A percentile compares a stretch with the other conserved stretches of the same genome.
Conservation (phyloP, 805 yeast species). For the Starmera quercuum region DNA sequence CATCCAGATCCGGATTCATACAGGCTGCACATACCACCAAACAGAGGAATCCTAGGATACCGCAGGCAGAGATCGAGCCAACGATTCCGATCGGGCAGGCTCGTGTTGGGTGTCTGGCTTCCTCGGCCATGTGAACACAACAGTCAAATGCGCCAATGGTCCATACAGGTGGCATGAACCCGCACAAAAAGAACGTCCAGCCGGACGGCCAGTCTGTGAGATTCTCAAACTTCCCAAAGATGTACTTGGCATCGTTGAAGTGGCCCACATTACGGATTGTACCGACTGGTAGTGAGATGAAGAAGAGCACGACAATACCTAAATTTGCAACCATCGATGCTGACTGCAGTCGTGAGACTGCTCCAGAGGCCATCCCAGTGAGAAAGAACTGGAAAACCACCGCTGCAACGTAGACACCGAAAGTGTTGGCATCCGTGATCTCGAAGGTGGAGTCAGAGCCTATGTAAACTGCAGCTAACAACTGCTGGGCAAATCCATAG, state of each 20-base stretch:
- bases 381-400: constrained; percentile 38
- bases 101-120: constrained; percentile 52
- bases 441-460: constrained; percentile 36
- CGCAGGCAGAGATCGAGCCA: constrained; percentile 49
- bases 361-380: constrained; percentile 45
- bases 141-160: constrained; percentile 71
- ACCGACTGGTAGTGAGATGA: constrained; percentile 57
- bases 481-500: constrained; percentile 53
- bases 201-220: constrained; percentile 49
- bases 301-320: constrained; percentile 38
- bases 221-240: constrained; percentile 46
- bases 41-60: constrained; percentile 50
- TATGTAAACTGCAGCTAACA: constrained; percentile 42
- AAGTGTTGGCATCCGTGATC: constrained; percentile 42
- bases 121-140: constrained; percentile 69
- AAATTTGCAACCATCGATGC: constrained; percentile 45
- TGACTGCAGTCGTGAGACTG: constrained; percentile 48
- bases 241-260: constrained; percentile 43
- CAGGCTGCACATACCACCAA: constrained; percentile 48
- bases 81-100: constrained; percentile 63
- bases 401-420: constrained; percentile 57
- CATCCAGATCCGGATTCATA: constrained; percentile 35
- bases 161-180: constrained; percentile 67
- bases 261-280: constrained; percentile 21
- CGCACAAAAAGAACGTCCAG: constrained; percentile 42